A percentile compares a stretch with the other conserved stretches of the same genome.
Evolutionary conservation across 2,329 filamentous ascomycete genomes (phyloP).

Genomic region (Corinectria fuckeliana): DNA sequence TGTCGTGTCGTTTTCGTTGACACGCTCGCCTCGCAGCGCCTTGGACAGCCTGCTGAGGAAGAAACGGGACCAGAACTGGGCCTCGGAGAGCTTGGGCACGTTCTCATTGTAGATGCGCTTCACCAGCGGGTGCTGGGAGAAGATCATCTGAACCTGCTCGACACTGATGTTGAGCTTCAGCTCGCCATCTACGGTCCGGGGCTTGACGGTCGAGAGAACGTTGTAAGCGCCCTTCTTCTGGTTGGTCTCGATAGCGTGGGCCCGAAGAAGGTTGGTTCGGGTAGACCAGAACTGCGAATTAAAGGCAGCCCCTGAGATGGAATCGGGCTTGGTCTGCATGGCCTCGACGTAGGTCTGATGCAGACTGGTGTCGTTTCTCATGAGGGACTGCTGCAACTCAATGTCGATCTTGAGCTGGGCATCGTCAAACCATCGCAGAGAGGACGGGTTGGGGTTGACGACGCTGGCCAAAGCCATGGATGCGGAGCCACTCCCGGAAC

Average conservation of each 20-base stretch:
- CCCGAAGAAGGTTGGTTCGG: conserved; percentile 81
- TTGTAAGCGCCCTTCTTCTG: conserved; percentile 94
- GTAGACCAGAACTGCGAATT: conserved; percentile 95
- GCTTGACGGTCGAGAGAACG: conserved; percentile 88
- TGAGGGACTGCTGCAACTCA: conserved; percentile 83
- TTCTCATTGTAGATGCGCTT: conserved; percentile 92
- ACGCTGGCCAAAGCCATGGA: conserved; percentile 82
- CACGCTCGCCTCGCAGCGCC: conserved; percentile 87
- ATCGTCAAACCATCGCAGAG: conserved; percentile 80
- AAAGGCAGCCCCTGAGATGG: conserved; percentile 81
- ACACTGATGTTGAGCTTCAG: conserved; percentile 84
- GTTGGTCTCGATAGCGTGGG: conserved; percentile 86
- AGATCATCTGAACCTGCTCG: conserved; percentile 92
- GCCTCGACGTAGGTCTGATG: conserved; percentile 89
- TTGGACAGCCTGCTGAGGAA: conserved; percentile 91
- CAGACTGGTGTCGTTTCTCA: conserved; percentile 78
- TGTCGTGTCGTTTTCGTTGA: conserved; percentile 76
- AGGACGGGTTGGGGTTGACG: conserved; percentile 60
- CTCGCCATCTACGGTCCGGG: conserved; percentile 56
- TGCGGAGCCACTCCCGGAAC: conserved; percentile 59
- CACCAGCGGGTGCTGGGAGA: conserved; percentile 90
- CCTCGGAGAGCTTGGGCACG: conserved; percentile 79
- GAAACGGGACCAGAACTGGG: conserved; percentile 91
- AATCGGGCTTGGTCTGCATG: conserved; percentile 80
- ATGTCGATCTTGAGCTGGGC: conserved; percentile 77